Percentiles rank a stretch among this genome's conserved stretches.
Conservation (phyloP, 1,139 yeast genomes). For the Kurtzmaniella quercitrusa region DNA sequence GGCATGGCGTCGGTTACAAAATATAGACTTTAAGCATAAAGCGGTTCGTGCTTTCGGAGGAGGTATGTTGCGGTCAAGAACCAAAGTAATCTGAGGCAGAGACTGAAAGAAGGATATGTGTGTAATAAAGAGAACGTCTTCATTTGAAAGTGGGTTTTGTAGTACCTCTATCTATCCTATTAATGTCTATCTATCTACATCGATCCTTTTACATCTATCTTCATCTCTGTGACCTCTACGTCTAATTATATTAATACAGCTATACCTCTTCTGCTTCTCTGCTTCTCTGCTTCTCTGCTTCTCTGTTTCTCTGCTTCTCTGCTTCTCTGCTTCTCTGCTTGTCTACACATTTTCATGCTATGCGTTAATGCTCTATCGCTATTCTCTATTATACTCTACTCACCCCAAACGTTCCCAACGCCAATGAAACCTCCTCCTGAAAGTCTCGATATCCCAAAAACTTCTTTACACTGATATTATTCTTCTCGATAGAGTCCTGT, state of each 20-base stretch:
- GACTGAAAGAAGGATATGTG: no score
- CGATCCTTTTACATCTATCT: no score
- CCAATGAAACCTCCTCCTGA: constrained; percentile 16
- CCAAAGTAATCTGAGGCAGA: constrained; percentile 30
- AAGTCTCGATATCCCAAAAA: constrained; percentile 37
- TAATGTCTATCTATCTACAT: no score
- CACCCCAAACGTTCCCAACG: constrained; percentile 9
- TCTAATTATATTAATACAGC: no score
- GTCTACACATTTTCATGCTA: neutral
- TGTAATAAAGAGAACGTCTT: no score
- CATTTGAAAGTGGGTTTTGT: no score
- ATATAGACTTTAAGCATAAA: constrained; percentile 53
- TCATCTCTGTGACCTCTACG: no score
- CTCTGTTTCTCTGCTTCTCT: no score
- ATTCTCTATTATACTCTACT: neutral
- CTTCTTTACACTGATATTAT: constrained; percentile 22
- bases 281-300: no score
- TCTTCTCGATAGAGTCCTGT: constrained; percentile 12
- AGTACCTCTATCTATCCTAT: no score
- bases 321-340: no score
- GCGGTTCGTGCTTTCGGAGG: constrained; percentile 77
- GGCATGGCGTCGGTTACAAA: constrained; percentile 84
- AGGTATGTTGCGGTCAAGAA: constrained; percentile 49
- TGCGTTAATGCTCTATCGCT: neutral
- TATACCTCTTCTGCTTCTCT: no score